Evolutionary conservation across 495 filamentous ascomycete species (phyloP).

Genomic region (Penicillium herquei): DNA sequence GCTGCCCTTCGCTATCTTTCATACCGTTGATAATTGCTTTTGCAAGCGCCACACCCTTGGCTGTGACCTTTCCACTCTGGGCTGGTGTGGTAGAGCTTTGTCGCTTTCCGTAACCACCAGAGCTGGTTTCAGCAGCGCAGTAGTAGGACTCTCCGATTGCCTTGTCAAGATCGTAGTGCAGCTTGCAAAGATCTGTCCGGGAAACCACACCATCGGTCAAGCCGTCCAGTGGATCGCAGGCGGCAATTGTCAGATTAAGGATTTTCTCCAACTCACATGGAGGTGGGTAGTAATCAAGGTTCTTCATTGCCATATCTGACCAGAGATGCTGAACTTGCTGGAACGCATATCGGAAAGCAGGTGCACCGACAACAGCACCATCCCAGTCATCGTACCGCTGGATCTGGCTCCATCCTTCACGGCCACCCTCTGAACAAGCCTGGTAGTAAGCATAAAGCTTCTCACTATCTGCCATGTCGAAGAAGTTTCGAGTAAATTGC

Average conservation of each 20-base stretch:
- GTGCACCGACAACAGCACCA: conserved; percentile 45
- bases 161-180: conserved; percentile 35
- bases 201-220: conserved; percentile 47
- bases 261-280: conserved; percentile 44
- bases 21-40: no score
- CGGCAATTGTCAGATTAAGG: conserved; percentile 21
- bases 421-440: conserved; percentile 52
- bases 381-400: conserved; percentile 50
- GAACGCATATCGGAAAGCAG: conserved; percentile 46
- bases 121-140: conserved; percentile 32
- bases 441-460: conserved; percentile 55
- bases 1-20: conserved; percentile 18
- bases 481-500: conserved; percentile 24
- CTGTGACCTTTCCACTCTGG: no score
- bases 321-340: conserved; percentile 46
- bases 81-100: conserved; percentile 22
- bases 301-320: conserved; percentile 36
- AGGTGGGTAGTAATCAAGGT: conserved; percentile 40
- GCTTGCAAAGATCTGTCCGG: conserved; percentile 47
- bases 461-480: conserved; percentile 16
- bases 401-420: conserved; percentile 50
- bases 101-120: conserved; percentile 21
- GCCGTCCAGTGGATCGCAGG: conserved; percentile 50
- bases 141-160: conserved; percentile 44
- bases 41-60: no score